A percentile compares a stretch with the other conserved stretches of the same genome.
Evolutionary conservation across 2,329 filamentous ascomycete genomes (phyloP).

Genomic region (Ceratocystis lukuohia): DNA sequence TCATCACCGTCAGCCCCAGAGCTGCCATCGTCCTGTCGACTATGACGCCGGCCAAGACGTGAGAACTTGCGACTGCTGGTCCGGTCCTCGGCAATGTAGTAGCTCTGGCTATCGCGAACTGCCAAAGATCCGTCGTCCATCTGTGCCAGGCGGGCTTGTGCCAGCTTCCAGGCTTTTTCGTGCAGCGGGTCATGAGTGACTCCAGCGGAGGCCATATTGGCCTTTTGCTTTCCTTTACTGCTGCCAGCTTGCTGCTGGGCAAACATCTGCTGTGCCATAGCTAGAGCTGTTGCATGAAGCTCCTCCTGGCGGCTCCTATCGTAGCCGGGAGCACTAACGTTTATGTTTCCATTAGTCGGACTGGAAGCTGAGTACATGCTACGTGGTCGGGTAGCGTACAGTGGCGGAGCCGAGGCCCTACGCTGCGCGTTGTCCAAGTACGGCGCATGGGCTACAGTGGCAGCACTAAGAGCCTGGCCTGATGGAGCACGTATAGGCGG

Average conservation of each 20-base stretch:
- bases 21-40: background rate
- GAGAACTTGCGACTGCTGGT: slow-evolving; percentile 33
- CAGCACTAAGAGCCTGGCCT: slow-evolving; percentile 58
- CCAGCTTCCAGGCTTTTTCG: slow-evolving; percentile 74
- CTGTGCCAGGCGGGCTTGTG: slow-evolving; percentile 68
- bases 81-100: slow-evolving; percentile 49
- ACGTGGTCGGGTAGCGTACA: slow-evolving; percentile 51
- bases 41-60: slow-evolving; percentile 23
- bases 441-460: slow-evolving; percentile 50
- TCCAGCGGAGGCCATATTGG: background rate
- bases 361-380: slow-evolving; percentile 70
- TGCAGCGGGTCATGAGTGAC: slow-evolving; percentile 40
- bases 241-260: slow-evolving; percentile 48
- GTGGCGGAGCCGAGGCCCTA: slow-evolving; percentile 51
- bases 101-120: slow-evolving; percentile 53
- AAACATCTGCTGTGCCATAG: slow-evolving; percentile 85
- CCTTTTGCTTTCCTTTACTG: background rate
- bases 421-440: slow-evolving; percentile 24
- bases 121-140: slow-evolving; percentile 58
- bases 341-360: slow-evolving; percentile 29
- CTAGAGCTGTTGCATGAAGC: slow-evolving; percentile 68
- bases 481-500: slow-evolving; percentile 23
- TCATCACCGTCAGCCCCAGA: slow-evolving; percentile 36
- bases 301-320: slow-evolving; percentile 60
- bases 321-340: slow-evolving; percentile 52